Base-by-base conservation (phyloP, 495 filamentous ascomycete species). In the Tuber umbilicatum region DNA sequence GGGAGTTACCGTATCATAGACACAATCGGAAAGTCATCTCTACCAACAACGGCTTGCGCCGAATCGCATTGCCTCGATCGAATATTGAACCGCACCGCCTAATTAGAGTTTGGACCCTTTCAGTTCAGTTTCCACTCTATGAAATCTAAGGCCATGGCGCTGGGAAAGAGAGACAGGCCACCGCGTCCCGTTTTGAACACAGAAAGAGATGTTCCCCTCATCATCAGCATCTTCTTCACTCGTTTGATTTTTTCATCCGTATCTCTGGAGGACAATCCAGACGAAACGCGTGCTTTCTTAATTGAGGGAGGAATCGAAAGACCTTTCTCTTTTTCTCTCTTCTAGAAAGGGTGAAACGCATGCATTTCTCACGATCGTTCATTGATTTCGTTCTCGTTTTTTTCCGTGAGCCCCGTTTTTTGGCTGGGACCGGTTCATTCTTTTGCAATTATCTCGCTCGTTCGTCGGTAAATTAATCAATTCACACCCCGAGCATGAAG, bases 311-410 rank as follows among this genome's bases (percentile, higher is more conserved):
- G 55, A 64, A 64, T 1, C 55, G 27, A 64, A 35, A 14, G 14
- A 35, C 12, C 31, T 71, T 73, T 73, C 60, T 42, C 17, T 69
- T 12, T 68, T 67, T 3, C 73, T 74, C 47, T 74, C 47, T 60
- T 31, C 41, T 31, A 69, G 50, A 41, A 55, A 19, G 73, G 55
- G 43, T 42, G 64, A 41, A n/a, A 78, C 75, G 76, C 75, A 78
- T 78, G 77, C 75, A 75, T 75, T 42, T 67, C 69, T 70, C 69
- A 78, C 77, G 75, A 78, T 69, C 60, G 50, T 71, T 73, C 70
- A 35, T 73, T 55, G 74, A 73, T 70, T 67, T 75, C 68, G 70
- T 41, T 75, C 60, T 73, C 70, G 72, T 69, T 68, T 73, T 70
- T 70, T 37, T 37, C 39, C 64, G 40, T 38, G 70, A 67, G 70